Conservation (phyloP, 768 basidiomycete species). For the Pholiota molesta region DNA sequence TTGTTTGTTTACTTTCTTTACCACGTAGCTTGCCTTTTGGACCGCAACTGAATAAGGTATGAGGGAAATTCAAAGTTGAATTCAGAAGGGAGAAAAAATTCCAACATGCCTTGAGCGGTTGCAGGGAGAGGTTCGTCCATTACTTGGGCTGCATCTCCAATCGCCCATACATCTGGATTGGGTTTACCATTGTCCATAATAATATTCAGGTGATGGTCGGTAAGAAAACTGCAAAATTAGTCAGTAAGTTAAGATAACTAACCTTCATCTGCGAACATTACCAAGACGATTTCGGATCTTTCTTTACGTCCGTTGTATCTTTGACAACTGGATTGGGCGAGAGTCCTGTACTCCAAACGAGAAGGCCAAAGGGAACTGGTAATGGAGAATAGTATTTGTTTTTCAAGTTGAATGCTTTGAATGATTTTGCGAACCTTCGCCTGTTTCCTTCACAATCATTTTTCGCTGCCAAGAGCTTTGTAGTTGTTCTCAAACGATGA, state of each 20-base stretch:
- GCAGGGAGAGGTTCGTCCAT: slow-evolving; percentile 68
- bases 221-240: slow-evolving; percentile 31
- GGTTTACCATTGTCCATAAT: slow-evolving; percentile 53
- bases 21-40: slow-evolving; percentile 73
- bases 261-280: slow-evolving; percentile 21
- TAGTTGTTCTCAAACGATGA: not conserved
- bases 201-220: slow-evolving; percentile 65
- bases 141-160: slow-evolving; percentile 77
- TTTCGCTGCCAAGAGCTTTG: slow-evolving; percentile 44
- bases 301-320: slow-evolving; percentile 59
- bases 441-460: slow-evolving; percentile 71
- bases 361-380: slow-evolving; percentile 76
- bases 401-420: not conserved
- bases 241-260: slow-evolving; percentile 1
- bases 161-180: slow-evolving; percentile 74
- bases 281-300: slow-evolving; percentile 63
- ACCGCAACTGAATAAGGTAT: slow-evolving; percentile 59
- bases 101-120: slow-evolving; percentile 71
- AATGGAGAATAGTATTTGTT: not conserved
- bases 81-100: not conserved
- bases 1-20: slow-evolving; percentile 66
- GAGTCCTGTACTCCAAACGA: slow-evolving; percentile 89
- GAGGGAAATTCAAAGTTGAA: not conserved
- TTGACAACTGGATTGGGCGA: slow-evolving; percentile 80
- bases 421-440: slow-evolving; percentile 51